These are phyloP conservation scores for Bjerkandera adusta DNA, from an alignment of 1,284 basidiomycete species.

Conservation along the genomic window DNA sequence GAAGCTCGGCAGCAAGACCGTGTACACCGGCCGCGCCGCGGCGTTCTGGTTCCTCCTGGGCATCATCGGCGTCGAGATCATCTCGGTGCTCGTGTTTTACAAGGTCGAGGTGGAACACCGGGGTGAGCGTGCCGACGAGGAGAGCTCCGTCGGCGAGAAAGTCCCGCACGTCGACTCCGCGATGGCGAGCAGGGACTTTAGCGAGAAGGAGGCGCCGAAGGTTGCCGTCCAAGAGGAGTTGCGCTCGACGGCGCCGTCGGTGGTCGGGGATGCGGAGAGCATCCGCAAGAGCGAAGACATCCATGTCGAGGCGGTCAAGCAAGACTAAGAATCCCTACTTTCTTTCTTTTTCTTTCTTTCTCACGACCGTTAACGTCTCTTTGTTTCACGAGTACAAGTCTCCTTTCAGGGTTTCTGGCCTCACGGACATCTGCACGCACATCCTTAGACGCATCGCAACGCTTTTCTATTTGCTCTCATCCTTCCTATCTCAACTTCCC, in stretches of 20 bases:
- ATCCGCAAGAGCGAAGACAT: conserved; percentile 1
- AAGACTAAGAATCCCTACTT: neutral
- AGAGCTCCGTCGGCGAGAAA: conserved; percentile 4
- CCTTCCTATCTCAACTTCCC: too few species aligned
- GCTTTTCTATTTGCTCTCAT: too few species aligned
- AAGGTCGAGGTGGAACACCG: conserved; percentile 21
- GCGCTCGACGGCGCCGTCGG: too few species aligned
- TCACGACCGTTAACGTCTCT: neutral
- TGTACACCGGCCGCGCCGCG: conserved; percentile 41
- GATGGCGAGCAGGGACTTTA: too few species aligned
- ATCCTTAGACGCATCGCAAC: too few species aligned
- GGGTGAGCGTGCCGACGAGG: conserved; percentile 2
- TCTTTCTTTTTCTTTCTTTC: neutral
- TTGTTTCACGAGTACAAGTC: too few species aligned
- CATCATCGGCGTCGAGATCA: conserved; percentile 32
- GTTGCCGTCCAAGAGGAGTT: conserved; percentile 1
- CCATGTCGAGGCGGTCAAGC: conserved; percentile 3
- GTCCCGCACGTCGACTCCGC: too few species aligned
- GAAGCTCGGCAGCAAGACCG: conserved; percentile 26
- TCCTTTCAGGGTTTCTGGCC: too few species aligned
- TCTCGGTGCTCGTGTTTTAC: conserved; percentile 40
- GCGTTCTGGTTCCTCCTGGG: conserved; percentile 51
- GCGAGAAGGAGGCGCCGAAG: conserved; percentile 2
- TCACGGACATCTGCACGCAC: too few species aligned
- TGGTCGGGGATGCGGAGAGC: neutral